Base-by-base conservation (phyloP, 2,329 filamentous ascomycete genomes). In the Didymella glomerata region DNA sequence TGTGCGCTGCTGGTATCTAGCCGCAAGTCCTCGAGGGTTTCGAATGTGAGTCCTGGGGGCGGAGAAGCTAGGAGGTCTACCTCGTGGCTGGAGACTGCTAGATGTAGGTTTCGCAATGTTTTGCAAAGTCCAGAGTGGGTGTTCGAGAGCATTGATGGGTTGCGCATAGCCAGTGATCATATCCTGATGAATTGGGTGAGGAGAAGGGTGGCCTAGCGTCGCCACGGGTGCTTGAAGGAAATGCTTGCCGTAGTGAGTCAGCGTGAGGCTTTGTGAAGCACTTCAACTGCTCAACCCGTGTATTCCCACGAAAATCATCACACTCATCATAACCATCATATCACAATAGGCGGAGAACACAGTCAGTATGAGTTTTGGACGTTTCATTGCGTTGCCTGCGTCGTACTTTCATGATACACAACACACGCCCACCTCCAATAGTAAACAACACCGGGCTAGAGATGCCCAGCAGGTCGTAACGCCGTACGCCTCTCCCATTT, bases 401-500 rank as follows among this genome's bases (percentile, higher is more conserved):
- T 55, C 57, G 42, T 60, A 48, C 50, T 52, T 55, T 60, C 57
- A 27, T 59, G 11, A 59, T 47, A 55, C 36, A 45, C 44, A 27
- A 55, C 46, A 50, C 50, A 55, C 48, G 42, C 52, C 52, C 42
- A 42, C 41, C 9, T 30, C 36, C 51, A 51, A 60, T 47, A 50
- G 41, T 44, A 60, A 60, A 55, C 52, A 60, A 60, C 27, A 46
- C 57, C 48, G 42, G 44, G 57, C 16, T 44, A 45, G 30, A 42
- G 28, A 55, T 32, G 52, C 48, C 48, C 51, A 32, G 51, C 51
- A 51, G 42, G 57, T 55, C 53, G 51, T 47, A 57, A 66, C 63
- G 63, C 63, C 63, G 53, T 51, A 66, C 63, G 58, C 63, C 63
- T 55, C 51, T 59, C 45, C 61, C 58, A 22, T 66, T 66, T 66